Evolutionary conservation across 768 basidiomycete species (phyloP), one percentile per base, ranked within the genome.

Genomic region (Dioszegia crocea): DNA sequence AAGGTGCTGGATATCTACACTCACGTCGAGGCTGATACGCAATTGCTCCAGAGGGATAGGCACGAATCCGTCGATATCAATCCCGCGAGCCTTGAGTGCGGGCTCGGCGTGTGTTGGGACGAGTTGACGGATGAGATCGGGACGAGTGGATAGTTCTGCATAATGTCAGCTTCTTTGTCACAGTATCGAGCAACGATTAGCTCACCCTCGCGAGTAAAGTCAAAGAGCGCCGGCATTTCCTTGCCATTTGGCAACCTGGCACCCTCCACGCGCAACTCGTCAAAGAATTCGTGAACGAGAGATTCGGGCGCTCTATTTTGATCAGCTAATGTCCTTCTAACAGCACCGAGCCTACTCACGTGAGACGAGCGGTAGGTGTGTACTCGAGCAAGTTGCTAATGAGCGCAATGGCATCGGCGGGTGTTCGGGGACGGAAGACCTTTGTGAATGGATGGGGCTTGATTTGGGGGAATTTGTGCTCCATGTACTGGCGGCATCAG

Each of bases 401-500:
- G 57, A 98, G 81, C 69, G 94, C 89, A 79, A 99, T 97, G 57
- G 96, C 92, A 77, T 98, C 93, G 17, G 87, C 86, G 12, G 93
- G 86, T 14, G 96, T 98, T 69, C 94, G 89, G 46, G 96, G 93
- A 68, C 94, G 87, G 85, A 99, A 99, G 54, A 99, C 96, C 86
- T 98, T 98, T 75, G 87, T 88, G 82, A 98, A 98, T 0, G 93
- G 93, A 75, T 98, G 94, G n/a, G 93, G 91, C 77, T 94, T 92
- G 82, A 99, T 99, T 79, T 98, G 94, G 1, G 96, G 96, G 82
- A 99, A 99, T 80, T 98, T 97, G 85, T 99, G 96, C 76, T 99
- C 96, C 96, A 98, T 98, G 80, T 99, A 99, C 76, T 77, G 40
- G 16, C n/a, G 19, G 8, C 17, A 19, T 43, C 40, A 43, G 40